Conservation (phyloP, 768 basidiomycete genomes). For the Termitomyces sp. region DNA sequence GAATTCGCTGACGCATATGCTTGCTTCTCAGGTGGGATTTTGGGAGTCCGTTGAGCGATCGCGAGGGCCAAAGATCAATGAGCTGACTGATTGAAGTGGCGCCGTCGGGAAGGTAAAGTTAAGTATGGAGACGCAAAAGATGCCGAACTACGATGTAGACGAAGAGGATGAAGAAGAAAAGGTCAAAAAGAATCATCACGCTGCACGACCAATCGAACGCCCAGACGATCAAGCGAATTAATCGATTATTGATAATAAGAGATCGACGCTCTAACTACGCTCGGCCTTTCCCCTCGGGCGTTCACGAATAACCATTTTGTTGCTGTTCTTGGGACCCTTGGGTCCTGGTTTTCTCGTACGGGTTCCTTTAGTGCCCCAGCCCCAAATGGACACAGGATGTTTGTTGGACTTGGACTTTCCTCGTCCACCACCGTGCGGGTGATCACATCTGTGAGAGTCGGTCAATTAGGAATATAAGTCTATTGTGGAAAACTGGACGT, state of each 20-base stretch:
- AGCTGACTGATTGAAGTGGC: conserved; percentile 68
- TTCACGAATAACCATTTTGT: conserved; percentile 82
- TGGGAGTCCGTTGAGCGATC: conserved; percentile 39
- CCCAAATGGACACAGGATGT: conserved; percentile 88
- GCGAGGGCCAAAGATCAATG: conserved; percentile 47
- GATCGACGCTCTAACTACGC: conserved; percentile 28
- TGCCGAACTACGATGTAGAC: conserved; percentile 34
- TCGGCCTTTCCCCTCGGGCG: conserved; percentile 68
- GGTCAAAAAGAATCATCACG: conserved; percentile 5
- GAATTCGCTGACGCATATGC: too few species aligned
- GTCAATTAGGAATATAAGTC: background rate
- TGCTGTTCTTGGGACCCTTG: conserved; percentile 84
- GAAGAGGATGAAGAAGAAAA: conserved; percentile 40
- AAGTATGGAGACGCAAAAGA: conserved; percentile 48
- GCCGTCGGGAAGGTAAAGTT: conserved; percentile 60
- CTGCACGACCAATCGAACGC: background rate
- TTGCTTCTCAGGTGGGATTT: conserved; percentile 32
- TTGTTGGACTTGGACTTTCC: conserved; percentile 97
- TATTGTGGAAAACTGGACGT: conserved; percentile 24
- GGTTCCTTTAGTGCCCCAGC: conserved; percentile 88
- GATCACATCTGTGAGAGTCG: conserved; percentile 55
- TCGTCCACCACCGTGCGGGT: conserved; percentile 97
- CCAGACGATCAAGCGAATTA: conserved; percentile 1
- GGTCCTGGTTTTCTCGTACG: conserved; percentile 91
- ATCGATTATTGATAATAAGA: conserved; percentile 4